A percentile compares a stretch with the other conserved stretches of the same genome.
Evolutionary conservation across 345 rosid species (phyloP).

Genomic region (Arabidopsis arenosa): DNA sequence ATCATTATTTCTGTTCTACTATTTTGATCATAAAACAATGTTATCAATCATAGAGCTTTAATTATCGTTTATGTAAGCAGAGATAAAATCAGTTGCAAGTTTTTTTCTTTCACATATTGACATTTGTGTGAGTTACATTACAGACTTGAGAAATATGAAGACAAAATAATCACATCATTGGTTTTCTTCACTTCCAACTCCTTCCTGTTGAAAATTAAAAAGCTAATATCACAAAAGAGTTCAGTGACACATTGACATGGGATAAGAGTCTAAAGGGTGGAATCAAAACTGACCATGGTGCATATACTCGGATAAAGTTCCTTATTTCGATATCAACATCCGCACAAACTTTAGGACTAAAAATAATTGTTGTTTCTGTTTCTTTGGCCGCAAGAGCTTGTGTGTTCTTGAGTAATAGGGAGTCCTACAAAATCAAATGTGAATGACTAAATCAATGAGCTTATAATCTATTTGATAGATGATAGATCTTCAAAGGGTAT

Average conservation of each 20-base stretch:
- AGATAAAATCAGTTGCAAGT: not conserved
- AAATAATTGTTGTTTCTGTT: conserved; percentile 59
- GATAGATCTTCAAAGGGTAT: not conserved
- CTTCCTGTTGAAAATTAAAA: conserved; percentile 60
- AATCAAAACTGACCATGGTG: conserved; percentile 65
- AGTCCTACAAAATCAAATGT: conserved; percentile 51
- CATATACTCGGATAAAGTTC: conserved; percentile 58
- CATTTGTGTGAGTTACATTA: conserved; percentile 23
- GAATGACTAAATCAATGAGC: not conserved
- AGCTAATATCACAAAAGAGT: conserved; percentile 14
- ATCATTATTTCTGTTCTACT: not conserved
- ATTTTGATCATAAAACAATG: not conserved
- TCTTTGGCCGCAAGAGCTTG: conserved; percentile 44
- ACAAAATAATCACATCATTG: conserved; percentile 56
- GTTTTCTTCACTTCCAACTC: conserved; percentile 56
- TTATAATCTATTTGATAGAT: not conserved
- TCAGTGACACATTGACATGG: not conserved
- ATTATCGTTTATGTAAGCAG: not conserved
- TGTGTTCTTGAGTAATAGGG: conserved; percentile 38
- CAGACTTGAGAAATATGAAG: conserved; percentile 57
- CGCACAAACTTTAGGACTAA: conserved; percentile 72
- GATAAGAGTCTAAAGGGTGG: conserved; percentile 8
- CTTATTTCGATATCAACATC: conserved; percentile 85
- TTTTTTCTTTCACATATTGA: not conserved
- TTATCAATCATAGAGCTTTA: not conserved